Base-by-base conservation (phyloP, 2,329 filamentous ascomycete genomes). In the Chrysosporium queenslandicum region DNA sequence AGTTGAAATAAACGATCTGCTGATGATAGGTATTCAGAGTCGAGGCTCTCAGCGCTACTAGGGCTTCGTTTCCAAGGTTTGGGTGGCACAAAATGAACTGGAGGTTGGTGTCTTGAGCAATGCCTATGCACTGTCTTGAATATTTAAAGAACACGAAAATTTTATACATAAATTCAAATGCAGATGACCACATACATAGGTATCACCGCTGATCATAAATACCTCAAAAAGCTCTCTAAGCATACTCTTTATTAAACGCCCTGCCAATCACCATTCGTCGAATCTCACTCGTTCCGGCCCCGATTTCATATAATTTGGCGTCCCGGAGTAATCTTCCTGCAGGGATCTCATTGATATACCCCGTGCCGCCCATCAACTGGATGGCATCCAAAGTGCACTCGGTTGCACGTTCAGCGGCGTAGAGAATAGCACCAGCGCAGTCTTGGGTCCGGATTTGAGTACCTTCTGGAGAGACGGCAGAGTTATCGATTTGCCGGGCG, bases 321-420 rank as follows among this genome's bases (percentile, higher is more conserved):
- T 85, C 82, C 63, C 92, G 73, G 60, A 97, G 70, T 59, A 97
- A 77, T 58, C 91, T 77, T 20, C 90, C 94, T 0, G 88, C 90
- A 0, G 88, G 84, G 73, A 97, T 88, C 71, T 98, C 92, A 68
- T 96, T 94, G 60, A 94, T 81, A 65, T 97, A 97, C 2, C 91
- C 91, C 81, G 91, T 97, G 0, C 91, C 92, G 16, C 92, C 92
- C 64, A 98, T 79, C 55, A 95, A 77, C 70, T 98, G 92, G 21
- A 58, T 58, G 2, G 57, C 56, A 50, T 58, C 55, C 25, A 90
- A 76, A 0, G 86, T 78, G 54, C 80, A 84, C 69, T 94, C 86
- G 0, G 87, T 94, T 9, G 90, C 91, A 30, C 89, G 74, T 73
- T 97, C 91, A 0, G 89, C 90, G 1, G 91, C 89, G 69, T 94